These are phyloP conservation scores for Hymenoscyphus scutula DNA, from an alignment of 2,329 filamentous ascomycete species.

Conservation along the genomic window DNA sequence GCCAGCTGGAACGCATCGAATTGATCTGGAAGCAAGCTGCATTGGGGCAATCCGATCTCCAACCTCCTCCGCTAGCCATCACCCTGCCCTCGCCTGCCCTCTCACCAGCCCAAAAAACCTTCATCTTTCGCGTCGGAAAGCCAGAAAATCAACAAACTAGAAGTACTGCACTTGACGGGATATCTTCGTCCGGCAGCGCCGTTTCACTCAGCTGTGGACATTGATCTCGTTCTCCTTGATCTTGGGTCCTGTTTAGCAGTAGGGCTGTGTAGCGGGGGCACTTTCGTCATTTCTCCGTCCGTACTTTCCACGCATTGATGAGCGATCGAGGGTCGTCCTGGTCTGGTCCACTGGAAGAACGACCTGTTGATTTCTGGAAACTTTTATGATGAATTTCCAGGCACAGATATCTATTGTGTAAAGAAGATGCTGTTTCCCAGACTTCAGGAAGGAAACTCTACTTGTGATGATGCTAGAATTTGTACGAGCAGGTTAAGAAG, in stretches of 20 bases:
- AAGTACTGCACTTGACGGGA: neutral
- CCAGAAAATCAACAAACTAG: neutral
- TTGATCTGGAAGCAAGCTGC: constrained; percentile 2
- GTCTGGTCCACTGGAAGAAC: neutral
- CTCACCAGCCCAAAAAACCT: neutral
- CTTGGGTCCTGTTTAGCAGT: neutral
- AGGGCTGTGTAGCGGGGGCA: neutral
- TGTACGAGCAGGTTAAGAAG: neutral
- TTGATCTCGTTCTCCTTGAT: neutral
- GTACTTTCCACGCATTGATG: constrained; percentile 1
- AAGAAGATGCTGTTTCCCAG: neutral
- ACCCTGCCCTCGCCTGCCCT: neutral
- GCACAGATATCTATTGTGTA: neutral
- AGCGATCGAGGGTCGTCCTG: neutral
- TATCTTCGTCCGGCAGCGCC: neutral
- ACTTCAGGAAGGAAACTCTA: neutral
- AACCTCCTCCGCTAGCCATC: neutral
- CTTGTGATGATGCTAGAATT: neutral
- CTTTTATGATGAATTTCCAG: neutral
- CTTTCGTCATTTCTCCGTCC: neutral
- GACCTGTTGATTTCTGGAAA: neutral
- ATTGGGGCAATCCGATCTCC: neutral
- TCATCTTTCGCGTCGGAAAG: neutral
- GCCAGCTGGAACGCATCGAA: neutral
- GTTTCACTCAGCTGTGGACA: neutral